Base-by-base conservation (phyloP, 2,329 filamentous ascomycete genomes). In the Fusarium gaditjirri region DNA sequence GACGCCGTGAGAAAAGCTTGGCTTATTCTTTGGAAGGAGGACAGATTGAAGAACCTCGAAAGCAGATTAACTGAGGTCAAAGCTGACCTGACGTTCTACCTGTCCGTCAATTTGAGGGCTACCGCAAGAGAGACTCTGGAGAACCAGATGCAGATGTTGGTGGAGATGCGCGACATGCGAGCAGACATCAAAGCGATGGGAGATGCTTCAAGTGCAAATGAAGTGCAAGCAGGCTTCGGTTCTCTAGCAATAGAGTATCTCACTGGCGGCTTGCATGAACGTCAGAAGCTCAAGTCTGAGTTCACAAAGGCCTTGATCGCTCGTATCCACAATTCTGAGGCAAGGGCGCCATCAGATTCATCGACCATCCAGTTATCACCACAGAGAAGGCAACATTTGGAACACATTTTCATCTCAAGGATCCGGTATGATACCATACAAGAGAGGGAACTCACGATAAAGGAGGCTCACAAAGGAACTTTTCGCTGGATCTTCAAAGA, bases 401-500 rank as follows among this genome's bases (percentile, higher is more conserved):
- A 65, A 19, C 39, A 42, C 1, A 8, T 65, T 0, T 70, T 70
- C 8, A 42, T 70, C n/a, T 49, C 43, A 8, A 53, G 47, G 1
- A 35, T 72, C 3, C 46, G 43, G 7, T 72, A 72, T 4, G 59
- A 61, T 6, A 65, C 50, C 1, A 72, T 72, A 29, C 38, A 43
- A 13, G 65, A 72, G 21, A 65, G 70, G 14, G 61, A 70, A 14
- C 33, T 36, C 3, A 38, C 52, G 1, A 72, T 72, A 25, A 54
- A 61, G n/a, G 25, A 72, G 6, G 70, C 68, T 1, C 23, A 72
- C 2, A 5, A 66, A 3, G 57, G 52, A 13, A 72, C 70, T 0
- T 72, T 72, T 6, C 27, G 27, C 8, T 72, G 70, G 70, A 31
- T 72, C 3, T 62, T 69, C 4, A 17, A 50, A 4, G 21, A 54